Evolutionary conservation across 257 asterid species (phyloP).

Genomic region (Plantago major): DNA sequence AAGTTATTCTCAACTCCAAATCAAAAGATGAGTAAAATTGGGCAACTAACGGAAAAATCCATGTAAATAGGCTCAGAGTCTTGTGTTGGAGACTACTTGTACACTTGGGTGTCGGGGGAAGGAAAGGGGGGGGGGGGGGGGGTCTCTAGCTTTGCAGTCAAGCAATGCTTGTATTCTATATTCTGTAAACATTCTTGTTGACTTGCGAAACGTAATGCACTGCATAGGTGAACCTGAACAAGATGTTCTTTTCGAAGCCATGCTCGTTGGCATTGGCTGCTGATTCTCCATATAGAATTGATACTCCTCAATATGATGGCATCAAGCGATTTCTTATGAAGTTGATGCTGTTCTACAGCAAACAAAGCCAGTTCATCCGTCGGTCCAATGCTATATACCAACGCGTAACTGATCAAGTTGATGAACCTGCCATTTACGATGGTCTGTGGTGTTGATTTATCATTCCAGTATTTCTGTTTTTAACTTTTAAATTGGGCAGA

Average conservation of each 20-base stretch:
- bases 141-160: slow-evolving; percentile 1
- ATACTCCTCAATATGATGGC: slow-evolving; percentile 69
- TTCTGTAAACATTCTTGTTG: slow-evolving; percentile 3
- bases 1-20: too few relatives aligned
- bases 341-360: slow-evolving; percentile 79
- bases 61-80: not conserved
- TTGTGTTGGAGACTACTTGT: too few relatives aligned
- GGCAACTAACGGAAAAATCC: not conserved
- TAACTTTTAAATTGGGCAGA: not conserved
- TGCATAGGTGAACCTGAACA: slow-evolving; percentile 65
- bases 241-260: slow-evolving; percentile 93
- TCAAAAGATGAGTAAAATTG: not conserved
- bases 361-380: slow-evolving; percentile 84
- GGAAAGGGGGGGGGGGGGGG: too few relatives aligned
- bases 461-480: slow-evolving; percentile 6
- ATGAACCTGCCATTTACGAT: slow-evolving; percentile 74
- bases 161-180: not conserved
- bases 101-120: too few relatives aligned
- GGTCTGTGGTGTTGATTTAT: slow-evolving; percentile 43
- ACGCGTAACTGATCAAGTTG: slow-evolving; percentile 70
- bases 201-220: slow-evolving; percentile 10
- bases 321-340: slow-evolving; percentile 45
- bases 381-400: slow-evolving; percentile 74
- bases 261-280: slow-evolving; percentile 68
- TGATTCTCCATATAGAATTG: slow-evolving; percentile 65